These are phyloP conservation scores for Cladosporium sp. DNA, from an alignment of 2,329 filamentous ascomycete species.

Conservation along the genomic window DNA sequence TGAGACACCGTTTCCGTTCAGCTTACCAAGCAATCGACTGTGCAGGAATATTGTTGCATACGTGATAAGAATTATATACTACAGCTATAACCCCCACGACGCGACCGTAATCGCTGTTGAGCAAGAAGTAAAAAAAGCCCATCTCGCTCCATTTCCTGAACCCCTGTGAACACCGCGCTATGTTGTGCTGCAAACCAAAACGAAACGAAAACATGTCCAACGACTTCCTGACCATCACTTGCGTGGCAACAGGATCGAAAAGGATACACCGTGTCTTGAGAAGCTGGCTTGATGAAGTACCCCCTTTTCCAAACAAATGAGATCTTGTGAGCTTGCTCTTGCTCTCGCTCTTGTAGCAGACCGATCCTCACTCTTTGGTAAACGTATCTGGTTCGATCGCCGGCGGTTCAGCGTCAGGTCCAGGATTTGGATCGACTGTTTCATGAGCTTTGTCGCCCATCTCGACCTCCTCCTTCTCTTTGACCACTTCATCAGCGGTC, in stretches of 20 bases:
- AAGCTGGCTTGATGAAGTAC: background rate
- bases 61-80: too few relatives aligned
- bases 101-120: too few relatives aligned
- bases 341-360: background rate
- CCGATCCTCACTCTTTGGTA: background rate
- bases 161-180: background rate
- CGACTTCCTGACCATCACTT: too few relatives aligned
- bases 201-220: background rate
- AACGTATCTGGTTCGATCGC: background rate
- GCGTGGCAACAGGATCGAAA: too few relatives aligned
- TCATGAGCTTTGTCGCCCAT: background rate
- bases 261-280: background rate
- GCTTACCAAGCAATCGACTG: too few relatives aligned
- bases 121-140: too few relatives aligned
- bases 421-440: background rate
- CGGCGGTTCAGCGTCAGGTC: background rate
- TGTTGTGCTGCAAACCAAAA: background rate
- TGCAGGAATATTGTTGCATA: too few relatives aligned
- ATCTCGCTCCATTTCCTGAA: background rate
- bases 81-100: too few relatives aligned
- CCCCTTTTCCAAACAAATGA: background rate
- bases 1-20: too few relatives aligned
- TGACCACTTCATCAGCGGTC: background rate
- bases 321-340: background rate
- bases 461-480: constrained; percentile 5